These are phyloP conservation scores for Melaleuca quinquenervia DNA, from an alignment of 345 rosid genomes.

Conservation along the genomic window DNA sequence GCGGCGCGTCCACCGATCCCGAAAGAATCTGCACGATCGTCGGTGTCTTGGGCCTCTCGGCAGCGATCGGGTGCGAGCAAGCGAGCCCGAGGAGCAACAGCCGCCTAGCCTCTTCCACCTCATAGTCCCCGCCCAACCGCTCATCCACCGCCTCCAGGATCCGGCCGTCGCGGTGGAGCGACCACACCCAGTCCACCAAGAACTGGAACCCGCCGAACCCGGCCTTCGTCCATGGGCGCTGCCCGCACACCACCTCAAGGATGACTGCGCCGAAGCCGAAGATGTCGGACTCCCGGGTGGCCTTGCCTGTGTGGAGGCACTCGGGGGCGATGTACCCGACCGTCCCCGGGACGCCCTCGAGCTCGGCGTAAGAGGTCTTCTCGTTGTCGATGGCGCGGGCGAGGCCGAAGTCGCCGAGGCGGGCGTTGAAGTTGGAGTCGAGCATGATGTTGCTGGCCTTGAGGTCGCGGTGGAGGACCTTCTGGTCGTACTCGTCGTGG, in stretches of 20 bases:
- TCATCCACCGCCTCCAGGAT: slow-evolving; percentile 38
- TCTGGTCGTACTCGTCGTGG: slow-evolving; percentile 49
- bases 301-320: slow-evolving; percentile 46
- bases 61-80: slow-evolving; percentile 38
- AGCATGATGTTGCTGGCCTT: slow-evolving; percentile 58
- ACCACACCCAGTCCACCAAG: slow-evolving; percentile 53
- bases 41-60: slow-evolving; percentile 38
- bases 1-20: slow-evolving; percentile 22
- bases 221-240: slow-evolving; percentile 28
- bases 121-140: slow-evolving; percentile 21
- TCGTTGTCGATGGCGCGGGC: slow-evolving; percentile 45
- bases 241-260: slow-evolving; percentile 48
- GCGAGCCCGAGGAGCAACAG: slow-evolving; percentile 34
- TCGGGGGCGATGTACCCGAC: slow-evolving; percentile 51
- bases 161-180: slow-evolving; percentile 29
- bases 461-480: slow-evolving; percentile 56
- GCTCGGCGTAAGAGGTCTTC: slow-evolving; percentile 41
- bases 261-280: slow-evolving; percentile 48
- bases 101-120: slow-evolving; percentile 26
- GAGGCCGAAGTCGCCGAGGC: slow-evolving; percentile 49
- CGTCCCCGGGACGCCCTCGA: slow-evolving; percentile 41
- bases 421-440: slow-evolving; percentile 43
- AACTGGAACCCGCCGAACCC: slow-evolving; percentile 7
- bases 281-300: slow-evolving; percentile 49
- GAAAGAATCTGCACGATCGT: slow-evolving; percentile 24